Evolutionary conservation across 352 stramenopile genomes (phyloP).

Genomic region (Pythium chondricola): DNA sequence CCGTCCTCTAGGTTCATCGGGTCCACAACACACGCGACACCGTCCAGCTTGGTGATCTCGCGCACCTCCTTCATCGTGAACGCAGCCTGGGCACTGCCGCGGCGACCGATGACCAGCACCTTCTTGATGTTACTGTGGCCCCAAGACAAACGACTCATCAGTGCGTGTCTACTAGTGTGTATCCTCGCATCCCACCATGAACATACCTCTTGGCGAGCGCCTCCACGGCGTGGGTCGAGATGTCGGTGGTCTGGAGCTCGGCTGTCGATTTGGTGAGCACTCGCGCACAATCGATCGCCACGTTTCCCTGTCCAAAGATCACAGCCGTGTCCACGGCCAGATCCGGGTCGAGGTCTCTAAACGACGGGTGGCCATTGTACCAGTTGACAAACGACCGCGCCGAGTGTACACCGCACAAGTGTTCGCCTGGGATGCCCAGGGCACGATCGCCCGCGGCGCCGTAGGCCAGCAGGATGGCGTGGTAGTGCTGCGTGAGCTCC

Average conservation of each 20-base stretch:
- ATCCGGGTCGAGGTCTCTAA: slow-evolving; percentile 75
- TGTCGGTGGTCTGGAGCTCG: slow-evolving; percentile 90
- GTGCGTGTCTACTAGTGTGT: too few relatives aligned
- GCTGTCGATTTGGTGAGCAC: slow-evolving; percentile 90
- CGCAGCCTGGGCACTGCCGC: slow-evolving; percentile 93
- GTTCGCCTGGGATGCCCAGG: slow-evolving; percentile 85
- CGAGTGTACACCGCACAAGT: slow-evolving; percentile 66
- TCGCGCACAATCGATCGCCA: slow-evolving; percentile 95
- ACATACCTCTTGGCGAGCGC: slow-evolving; percentile 64
- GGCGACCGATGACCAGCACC: slow-evolving; percentile 90
- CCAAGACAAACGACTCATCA: slow-evolving; percentile 1
- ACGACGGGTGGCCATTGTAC: slow-evolving; percentile 98
- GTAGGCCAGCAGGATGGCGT: slow-evolving; percentile 95
- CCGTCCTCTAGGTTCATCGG: slow-evolving; percentile 85
- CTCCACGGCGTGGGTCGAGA: slow-evolving; percentile 85
- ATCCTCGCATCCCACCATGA: too few relatives aligned
- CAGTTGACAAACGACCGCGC: slow-evolving; percentile 96
- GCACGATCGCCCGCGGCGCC: slow-evolving; percentile 89
- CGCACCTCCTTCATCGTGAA: slow-evolving; percentile 98
- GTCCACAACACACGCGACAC: slow-evolving; percentile 82
- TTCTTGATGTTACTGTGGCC: slow-evolving; percentile 70
- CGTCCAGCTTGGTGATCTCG: slow-evolving; percentile 82
- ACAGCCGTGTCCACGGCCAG: slow-evolving; percentile 75
- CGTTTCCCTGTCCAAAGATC: slow-evolving; percentile 97
- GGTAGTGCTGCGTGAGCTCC: slow-evolving; percentile 88